phyloP scores from a whole-genome alignment of 1,284 basidiomycete species.

The Marasmius tenuissimus region DNA sequence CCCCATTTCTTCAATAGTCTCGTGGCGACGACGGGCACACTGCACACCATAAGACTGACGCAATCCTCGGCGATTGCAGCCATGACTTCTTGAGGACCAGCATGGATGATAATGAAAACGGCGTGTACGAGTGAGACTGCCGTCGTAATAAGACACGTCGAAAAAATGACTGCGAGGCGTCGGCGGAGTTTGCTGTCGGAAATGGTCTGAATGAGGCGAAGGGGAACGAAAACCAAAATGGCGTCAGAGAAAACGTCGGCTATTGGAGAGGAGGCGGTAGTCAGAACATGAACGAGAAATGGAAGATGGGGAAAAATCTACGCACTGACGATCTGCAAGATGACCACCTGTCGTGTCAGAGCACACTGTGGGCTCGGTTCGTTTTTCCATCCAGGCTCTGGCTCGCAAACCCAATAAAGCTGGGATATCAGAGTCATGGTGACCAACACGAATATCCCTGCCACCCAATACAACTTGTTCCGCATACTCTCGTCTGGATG shows the following conservation, averaged over 20 bases:
- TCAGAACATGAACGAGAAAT: background rate
- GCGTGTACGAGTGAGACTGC: slow-evolving; percentile 37
- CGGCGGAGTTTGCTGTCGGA: slow-evolving; percentile 25
- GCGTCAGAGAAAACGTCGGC: slow-evolving; percentile 34
- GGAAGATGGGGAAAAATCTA: background rate
- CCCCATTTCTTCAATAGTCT: slow-evolving; percentile 17
- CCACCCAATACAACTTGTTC: slow-evolving; percentile 24
- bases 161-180: slow-evolving; percentile 34
- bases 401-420: slow-evolving; percentile 3
- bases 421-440: slow-evolving; percentile 26
- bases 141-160: slow-evolving; percentile 31
- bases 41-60: slow-evolving; percentile 33
- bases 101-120: slow-evolving; percentile 25
- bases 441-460: slow-evolving; percentile 21
- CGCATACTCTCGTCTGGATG: slow-evolving; percentile 25
- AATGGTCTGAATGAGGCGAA: slow-evolving; percentile 29
- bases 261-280: slow-evolving; percentile 6
- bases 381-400: background rate
- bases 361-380: background rate
- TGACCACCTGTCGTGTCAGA: background rate
- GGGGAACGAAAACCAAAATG: slow-evolving; percentile 30
- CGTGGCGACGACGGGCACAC: slow-evolving; percentile 32
- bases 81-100: slow-evolving; percentile 7
- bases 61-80: slow-evolving; percentile 21
- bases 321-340: background rate